Base-by-base conservation (phyloP, 1,284 basidiomycete species). In the Cutaneotrichosporon spelunceum region DNA sequence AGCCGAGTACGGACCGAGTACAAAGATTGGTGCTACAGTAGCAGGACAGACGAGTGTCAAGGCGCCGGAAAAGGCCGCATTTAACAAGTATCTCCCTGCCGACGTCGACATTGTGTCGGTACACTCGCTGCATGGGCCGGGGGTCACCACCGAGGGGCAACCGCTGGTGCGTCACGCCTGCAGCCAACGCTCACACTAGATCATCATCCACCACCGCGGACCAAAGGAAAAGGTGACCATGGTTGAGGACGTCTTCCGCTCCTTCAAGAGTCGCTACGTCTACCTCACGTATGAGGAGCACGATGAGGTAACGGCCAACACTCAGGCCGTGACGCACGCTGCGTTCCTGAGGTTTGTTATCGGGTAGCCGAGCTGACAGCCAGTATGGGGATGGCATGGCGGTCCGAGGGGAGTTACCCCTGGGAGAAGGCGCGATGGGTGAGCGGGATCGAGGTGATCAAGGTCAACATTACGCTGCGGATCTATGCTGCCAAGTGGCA, bases 401-500 rank as follows among this genome's bases (percentile, higher is more conserved):
- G 86, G 55, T 85, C 85, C 61, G 84, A 86, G 16, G 80, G 83
- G 16, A 83, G 84, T 24, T 99, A 97, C 76, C 96, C 96, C 2
- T 99, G 95, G 96, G 94, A 98, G 78, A 88, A 91, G 47, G 81
- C 82, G 10, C 86, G 89, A 60, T 98, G 98, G 79, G 91, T 96
- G 39, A 91, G 93, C n/a, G 96, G 96, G 0, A 95, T 99, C 71
- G 95, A 99, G 79, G 95, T 93, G 9, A 93, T 94, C 72, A 99
- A 99, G 80, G 94, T 97, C 71, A 99, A 99, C 83, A 90, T 99
- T 74, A 89, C 90, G 64, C 84, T 95, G 16, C 91, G 96, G 1
- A 98, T 99, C 73, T 98, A 98, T 80, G 86, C 91, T 49, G 95
- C 94, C 75, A 90, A 93, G 71, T 99, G 94, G 94, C 96, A 99